A percentile compares a stretch with the other conserved stretches of the same genome.
phyloP scores from a whole-genome alignment of 768 basidiomycete genomes.

The Mycena leptocephala region DNA sequence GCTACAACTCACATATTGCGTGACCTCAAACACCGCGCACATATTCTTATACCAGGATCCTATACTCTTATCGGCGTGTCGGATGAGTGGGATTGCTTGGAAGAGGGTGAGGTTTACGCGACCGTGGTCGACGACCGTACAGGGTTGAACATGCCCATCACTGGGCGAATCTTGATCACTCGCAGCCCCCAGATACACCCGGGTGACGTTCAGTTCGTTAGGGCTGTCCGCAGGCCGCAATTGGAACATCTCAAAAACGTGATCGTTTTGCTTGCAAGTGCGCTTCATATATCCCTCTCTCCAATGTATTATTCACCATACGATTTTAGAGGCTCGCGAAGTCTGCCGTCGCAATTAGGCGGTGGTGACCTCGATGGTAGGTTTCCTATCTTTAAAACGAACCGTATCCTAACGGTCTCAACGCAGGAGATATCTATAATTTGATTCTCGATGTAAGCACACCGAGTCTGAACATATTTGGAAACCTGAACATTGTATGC shows the following conservation, averaged over 20 bases:
- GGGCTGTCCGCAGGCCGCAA: conserved; percentile 58
- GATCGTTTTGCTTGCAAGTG: conserved; percentile 67
- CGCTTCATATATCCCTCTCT: conserved; percentile 12
- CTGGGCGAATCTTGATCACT: conserved; percentile 61
- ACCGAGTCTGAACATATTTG: background rate
- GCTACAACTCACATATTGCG: conserved; percentile 64
- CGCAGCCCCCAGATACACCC: conserved; percentile 71
- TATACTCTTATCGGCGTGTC: conserved; percentile 69
- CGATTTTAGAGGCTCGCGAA: conserved; percentile 57
- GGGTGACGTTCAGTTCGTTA: conserved; percentile 61
- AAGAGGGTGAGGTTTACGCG: conserved; percentile 66
- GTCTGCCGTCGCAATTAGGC: conserved; percentile 64
- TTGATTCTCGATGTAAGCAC: conserved; percentile 58
- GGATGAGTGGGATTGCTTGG: conserved; percentile 65
- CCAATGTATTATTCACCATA: background rate
- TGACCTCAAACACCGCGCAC: conserved; percentile 67
- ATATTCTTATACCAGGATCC: conserved; percentile 65
- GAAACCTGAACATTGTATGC: conserved; percentile 10
- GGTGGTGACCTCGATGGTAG: conserved; percentile 70
- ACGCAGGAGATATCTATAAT: conserved; percentile 63
- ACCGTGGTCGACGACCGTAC: conserved; percentile 52
- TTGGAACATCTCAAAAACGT: conserved; percentile 60
- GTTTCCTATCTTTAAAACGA: conserved; percentile 46
- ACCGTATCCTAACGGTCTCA: background rate
- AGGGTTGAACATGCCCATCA: conserved; percentile 43